Conservation (phyloP, 345 rosid genomes). For the Cardiospermum halicacabum region DNA sequence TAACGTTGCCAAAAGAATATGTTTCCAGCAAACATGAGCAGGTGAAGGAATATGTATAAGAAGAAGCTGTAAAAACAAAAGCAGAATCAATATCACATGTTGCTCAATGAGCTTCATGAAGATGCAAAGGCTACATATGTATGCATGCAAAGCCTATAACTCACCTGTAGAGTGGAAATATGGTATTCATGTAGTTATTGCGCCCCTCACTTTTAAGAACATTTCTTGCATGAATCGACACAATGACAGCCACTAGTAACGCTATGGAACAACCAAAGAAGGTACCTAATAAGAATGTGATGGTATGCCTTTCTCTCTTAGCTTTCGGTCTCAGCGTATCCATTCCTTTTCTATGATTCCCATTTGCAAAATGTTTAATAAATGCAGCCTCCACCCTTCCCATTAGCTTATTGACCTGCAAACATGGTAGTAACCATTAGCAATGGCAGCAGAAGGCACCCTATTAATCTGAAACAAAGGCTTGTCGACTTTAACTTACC, state of each 20-base stretch:
- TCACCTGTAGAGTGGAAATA: constrained; percentile 73
- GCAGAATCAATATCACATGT: neutral
- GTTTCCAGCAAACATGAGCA: constrained; percentile 58
- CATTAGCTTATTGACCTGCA: constrained; percentile 58
- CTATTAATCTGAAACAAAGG: neutral
- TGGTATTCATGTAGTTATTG: constrained; percentile 57
- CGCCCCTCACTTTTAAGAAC: constrained; percentile 38
- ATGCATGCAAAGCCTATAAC: neutral
- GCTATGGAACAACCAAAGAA: constrained; percentile 63
- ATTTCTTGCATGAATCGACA: constrained; percentile 50
- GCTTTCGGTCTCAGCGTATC: constrained; percentile 45
- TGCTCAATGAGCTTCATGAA: neutral
- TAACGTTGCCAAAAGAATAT: constrained; percentile 66
- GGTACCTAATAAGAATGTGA: constrained; percentile 58
- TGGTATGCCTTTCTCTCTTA: constrained; percentile 58
- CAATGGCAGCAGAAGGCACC: neutral
- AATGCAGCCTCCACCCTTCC: constrained; percentile 58
- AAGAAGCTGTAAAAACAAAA: constrained; percentile 44
- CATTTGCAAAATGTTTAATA: constrained; percentile 71
- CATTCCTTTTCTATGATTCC: constrained; percentile 70
- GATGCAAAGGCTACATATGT: neutral
- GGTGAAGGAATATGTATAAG: constrained; percentile 59
- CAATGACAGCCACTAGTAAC: constrained; percentile 46
- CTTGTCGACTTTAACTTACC: constrained; percentile 21
- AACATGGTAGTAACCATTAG: neutral